Base-by-base conservation (phyloP, 148 eudicot species). In the Pharnaceum exiguum region DNA sequence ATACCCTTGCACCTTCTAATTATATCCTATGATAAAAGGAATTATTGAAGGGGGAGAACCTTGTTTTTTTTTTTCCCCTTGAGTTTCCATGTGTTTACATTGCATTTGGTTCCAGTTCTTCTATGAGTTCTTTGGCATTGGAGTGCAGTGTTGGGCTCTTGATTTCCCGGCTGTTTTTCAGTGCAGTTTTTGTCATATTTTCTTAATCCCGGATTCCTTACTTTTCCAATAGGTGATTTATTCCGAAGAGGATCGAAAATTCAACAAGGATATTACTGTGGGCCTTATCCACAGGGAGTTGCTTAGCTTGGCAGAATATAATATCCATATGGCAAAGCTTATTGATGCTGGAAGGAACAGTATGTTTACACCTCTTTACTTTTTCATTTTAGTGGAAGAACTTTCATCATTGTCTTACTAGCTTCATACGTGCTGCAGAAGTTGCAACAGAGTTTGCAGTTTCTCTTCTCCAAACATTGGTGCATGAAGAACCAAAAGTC, bases 301-400 rank as follows among this genome's bases (percentile, higher is more conserved):
- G 49, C 71, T 93, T 19, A 93, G 86, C 71, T 77, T 93, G 64
- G 81, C 91, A 3, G 99, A 93, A 62, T 93, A 93, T 63, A 93
- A 69, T 76, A 76, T 83, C 63, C 91, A 93, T 60, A 83, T 93
- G 96, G 86, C 89, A 12, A 93, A 93, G 74, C 75, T 88, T 63
- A 81, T 93, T 79, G 99, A 93, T 55, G 77, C 79, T 3, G 99
- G 99, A 65, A 85, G 95, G 62, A 86, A 93, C 63, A 93, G 99
- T 93, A 79, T 62, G 95, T 85, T 19, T 40, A 51, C 25, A 44
- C 40, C n/a, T 25, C 13, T 57, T 13, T 37, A 13, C 35, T 62
- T 3, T 27, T 10, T 35, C 5, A 39, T 25, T 2, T 17, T 58
- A 35, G 31, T 18, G 26, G 42, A 39, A 47, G 28, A 15, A 27